phyloP scores from a whole-genome alignment of 495 filamentous ascomycete genomes.

The Penicillium lagena region DNA sequence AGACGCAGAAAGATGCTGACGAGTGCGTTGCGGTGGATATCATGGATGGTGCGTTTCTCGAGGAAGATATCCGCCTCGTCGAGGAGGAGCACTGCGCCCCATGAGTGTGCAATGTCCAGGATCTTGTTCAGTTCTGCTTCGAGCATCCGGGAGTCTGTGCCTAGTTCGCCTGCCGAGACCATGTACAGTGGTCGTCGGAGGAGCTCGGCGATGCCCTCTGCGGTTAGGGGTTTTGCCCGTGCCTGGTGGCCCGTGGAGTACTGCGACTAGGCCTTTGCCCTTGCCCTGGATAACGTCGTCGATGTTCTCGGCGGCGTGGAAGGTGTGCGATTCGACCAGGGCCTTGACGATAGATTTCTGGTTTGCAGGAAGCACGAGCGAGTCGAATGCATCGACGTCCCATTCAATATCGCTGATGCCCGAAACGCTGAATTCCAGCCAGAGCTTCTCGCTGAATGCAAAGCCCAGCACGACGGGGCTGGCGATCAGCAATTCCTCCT shows the following conservation, averaged over 20 bases:
- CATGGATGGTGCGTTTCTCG: slow-evolving; percentile 62
- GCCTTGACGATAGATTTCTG: slow-evolving; percentile 79
- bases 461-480: slow-evolving; percentile 94
- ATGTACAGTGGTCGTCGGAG: slow-evolving; percentile 79
- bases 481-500: slow-evolving; percentile 83
- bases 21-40: slow-evolving; percentile 70
- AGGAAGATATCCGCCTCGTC: slow-evolving; percentile 79
- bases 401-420: slow-evolving; percentile 76
- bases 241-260: slow-evolving; percentile 77
- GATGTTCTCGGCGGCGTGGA: slow-evolving; percentile 74
- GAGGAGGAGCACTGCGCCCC: slow-evolving; percentile 74
- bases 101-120: slow-evolving; percentile 78
- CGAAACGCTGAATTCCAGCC: slow-evolving; percentile 85
- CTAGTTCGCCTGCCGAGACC: slow-evolving; percentile 76
- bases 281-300: slow-evolving; percentile 80
- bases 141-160: slow-evolving; percentile 69
- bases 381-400: slow-evolving; percentile 77
- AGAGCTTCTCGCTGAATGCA: slow-evolving; percentile 81
- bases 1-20: slow-evolving; percentile 70
- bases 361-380: slow-evolving; percentile 65
- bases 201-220: slow-evolving; percentile 79
- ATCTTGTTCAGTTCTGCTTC: slow-evolving; percentile 80
- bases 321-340: slow-evolving; percentile 75
- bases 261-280: slow-evolving; percentile 66
- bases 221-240: slow-evolving; percentile 86